Percentiles rank a stretch among this genome's conserved stretches.
Evolutionary conservation across 257 asterid species (phyloP).

Genomic region (Solanum tarijense): DNA sequence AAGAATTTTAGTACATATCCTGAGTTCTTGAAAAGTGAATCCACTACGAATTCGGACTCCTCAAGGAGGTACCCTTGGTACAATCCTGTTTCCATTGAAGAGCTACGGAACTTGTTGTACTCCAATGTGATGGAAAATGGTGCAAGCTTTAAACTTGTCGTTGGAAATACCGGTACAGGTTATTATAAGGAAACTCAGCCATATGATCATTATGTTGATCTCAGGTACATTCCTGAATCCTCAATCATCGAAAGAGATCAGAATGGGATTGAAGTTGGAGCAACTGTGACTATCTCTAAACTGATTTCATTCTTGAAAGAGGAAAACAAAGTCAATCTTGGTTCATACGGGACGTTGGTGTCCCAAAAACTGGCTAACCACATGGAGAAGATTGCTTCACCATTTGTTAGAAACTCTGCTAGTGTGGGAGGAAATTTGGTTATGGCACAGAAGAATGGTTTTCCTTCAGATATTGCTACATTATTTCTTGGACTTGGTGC

Average conservation of each 20-base stretch:
- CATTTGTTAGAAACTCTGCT: slow-evolving; percentile 47
- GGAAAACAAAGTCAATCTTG: background rate
- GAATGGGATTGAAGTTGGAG: slow-evolving; percentile 52
- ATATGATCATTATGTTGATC: slow-evolving; percentile 40
- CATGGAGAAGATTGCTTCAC: slow-evolving; percentile 55
- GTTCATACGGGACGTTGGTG: slow-evolving; percentile 14
- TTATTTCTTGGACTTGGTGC: slow-evolving; percentile 41
- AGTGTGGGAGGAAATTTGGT: slow-evolving; percentile 68
- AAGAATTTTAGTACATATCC: slow-evolving; percentile 20
- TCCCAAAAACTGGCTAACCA: slow-evolving; percentile 41
- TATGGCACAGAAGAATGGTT: slow-evolving; percentile 54
- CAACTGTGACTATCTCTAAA: slow-evolving; percentile 47
- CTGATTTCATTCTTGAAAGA: slow-evolving; percentile 31
- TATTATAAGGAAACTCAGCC: slow-evolving; percentile 44
- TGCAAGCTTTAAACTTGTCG: slow-evolving; percentile 31
- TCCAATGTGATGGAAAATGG: slow-evolving; percentile 16
- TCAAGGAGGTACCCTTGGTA: slow-evolving; percentile 36
- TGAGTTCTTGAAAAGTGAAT: slow-evolving; percentile 20
- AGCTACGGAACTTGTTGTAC: slow-evolving; percentile 37
- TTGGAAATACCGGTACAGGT: slow-evolving; percentile 62
- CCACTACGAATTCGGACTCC: slow-evolving; percentile 18
- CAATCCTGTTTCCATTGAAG: slow-evolving; percentile 42
- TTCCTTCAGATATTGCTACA: slow-evolving; percentile 66
- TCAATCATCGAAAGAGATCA: slow-evolving; percentile 24
- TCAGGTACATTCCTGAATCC: slow-evolving; percentile 45